Evolutionary conservation across 257 asterid genomes (phyloP).

Genomic region (Plectranthus barbatus): DNA sequence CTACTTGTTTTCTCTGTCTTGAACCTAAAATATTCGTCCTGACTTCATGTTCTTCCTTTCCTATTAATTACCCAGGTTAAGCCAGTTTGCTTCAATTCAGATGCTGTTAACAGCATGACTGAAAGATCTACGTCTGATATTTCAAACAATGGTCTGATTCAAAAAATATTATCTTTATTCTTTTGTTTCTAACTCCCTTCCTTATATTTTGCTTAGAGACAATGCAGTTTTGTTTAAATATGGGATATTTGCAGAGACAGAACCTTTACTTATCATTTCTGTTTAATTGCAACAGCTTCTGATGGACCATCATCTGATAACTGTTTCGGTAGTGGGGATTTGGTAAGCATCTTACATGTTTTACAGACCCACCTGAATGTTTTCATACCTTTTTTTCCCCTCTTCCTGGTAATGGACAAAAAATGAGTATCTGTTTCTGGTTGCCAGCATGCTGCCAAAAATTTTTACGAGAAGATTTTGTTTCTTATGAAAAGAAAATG

Average conservation of each 20-base stretch:
- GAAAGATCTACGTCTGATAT: constrained; percentile 37
- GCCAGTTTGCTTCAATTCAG: constrained; percentile 27
- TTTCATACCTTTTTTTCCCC: too few relatives aligned
- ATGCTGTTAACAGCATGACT: constrained; percentile 30
- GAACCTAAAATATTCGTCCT: constrained; percentile 9
- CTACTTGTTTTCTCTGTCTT: constrained; percentile 5
- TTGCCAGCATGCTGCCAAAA: too few relatives aligned
- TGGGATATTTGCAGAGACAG: too few relatives aligned
- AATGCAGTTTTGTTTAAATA: too few relatives aligned
- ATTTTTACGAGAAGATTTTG: too few relatives aligned
- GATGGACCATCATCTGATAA: constrained; percentile 30
- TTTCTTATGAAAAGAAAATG: too few relatives aligned
- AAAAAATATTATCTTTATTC: constrained; percentile 8
- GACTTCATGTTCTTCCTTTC: constrained; percentile 11
- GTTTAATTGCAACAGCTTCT: constrained; percentile 33
- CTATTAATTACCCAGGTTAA: constrained; percentile 42
- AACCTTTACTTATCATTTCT: too few relatives aligned
- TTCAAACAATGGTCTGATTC: constrained; percentile 32
- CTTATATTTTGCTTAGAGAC: not conserved
- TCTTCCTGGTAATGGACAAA: too few relatives aligned
- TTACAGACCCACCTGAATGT: too few relatives aligned
- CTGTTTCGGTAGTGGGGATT: constrained; percentile 25
- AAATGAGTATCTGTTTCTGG: too few relatives aligned
- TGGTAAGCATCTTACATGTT: constrained; percentile 33
- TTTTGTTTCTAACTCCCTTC: constrained; percentile 8